These are phyloP conservation scores for Cyphellophora attinorum DNA, from an alignment of 2,329 filamentous ascomycete genomes.

Conservation along the genomic window DNA sequence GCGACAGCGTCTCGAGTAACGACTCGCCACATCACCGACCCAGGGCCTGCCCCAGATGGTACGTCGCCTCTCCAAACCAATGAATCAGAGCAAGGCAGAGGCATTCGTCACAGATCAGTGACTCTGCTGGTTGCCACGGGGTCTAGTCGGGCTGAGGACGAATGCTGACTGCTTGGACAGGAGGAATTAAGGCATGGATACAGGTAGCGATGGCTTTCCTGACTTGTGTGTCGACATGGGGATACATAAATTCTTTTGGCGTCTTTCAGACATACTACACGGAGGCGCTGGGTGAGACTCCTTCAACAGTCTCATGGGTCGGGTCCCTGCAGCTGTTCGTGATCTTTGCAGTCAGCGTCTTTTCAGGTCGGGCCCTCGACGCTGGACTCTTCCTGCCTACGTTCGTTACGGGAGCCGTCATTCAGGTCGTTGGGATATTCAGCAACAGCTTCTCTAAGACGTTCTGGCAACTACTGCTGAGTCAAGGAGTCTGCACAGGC, in stretches of 20 bases:
- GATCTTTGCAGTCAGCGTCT: constrained; percentile 41
- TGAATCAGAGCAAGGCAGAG: too few species aligned
- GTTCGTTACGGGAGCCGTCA: constrained; percentile 31
- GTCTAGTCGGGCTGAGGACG: too few species aligned
- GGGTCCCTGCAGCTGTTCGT: constrained; percentile 41
- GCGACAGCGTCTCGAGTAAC: constrained; percentile 10
- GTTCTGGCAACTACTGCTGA: constrained; percentile 41
- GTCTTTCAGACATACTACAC: constrained; percentile 47
- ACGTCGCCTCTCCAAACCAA: too few species aligned
- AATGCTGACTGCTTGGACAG: too few species aligned
- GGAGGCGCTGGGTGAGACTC: constrained; percentile 27
- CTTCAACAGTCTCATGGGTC: constrained; percentile 44
- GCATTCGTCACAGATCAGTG: too few species aligned
- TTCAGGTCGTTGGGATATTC: constrained; percentile 40
- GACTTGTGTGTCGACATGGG: constrained; percentile 50
- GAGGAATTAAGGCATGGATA: constrained; percentile 46
- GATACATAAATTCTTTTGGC: constrained; percentile 45
- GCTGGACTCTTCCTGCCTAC: constrained; percentile 41
- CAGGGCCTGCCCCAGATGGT: constrained; percentile 13
- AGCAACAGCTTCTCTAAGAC: constrained; percentile 38
- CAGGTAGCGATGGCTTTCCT: constrained; percentile 44
- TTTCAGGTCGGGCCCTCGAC: constrained; percentile 43
- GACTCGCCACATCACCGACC: constrained; percentile 11
- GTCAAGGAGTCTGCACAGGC: constrained; percentile 49
- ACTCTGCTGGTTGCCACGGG: too few species aligned